Base-by-base conservation (phyloP, 345 rosid species). In the Rhodamnia argentea region DNA sequence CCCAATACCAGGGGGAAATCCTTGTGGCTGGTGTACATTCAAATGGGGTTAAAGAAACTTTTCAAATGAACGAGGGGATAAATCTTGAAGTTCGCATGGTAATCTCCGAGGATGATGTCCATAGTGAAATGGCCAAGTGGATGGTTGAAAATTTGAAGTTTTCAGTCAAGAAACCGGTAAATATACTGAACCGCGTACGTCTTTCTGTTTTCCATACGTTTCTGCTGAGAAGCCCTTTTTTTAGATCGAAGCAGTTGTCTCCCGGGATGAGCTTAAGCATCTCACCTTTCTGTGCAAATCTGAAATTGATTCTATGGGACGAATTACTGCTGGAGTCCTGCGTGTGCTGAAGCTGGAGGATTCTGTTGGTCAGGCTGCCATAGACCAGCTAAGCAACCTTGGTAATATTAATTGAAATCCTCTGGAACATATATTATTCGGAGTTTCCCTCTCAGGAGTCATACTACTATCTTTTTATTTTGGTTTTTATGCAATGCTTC, bases 91-190 rank as follows among this genome's bases (percentile, higher is more conserved):
- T 90, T 87, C 88, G 89, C 14, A 86, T 97, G 90, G 94, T 93
- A 88, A 85, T 91, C 81, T 87, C 93, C 6, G 95, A 91, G 87
- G 94, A 94, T 83, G 85, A 91, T 85, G 85, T 87, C 74, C 94
- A 89, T 82, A 92, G 88, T 87, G 96, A 92, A 86, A 85, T 87
- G 85, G 92, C 90, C 88, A 91, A 91, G 82, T 97, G 99, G 99
- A 87, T 87, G 83, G 94, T 94, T 82, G 99, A 97, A 85, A 95
- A 93, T 87, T 58, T 97, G 89, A 97, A 93, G 92, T 95, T 96
- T 90, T 94, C 97, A 86, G 96, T 96, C 84, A 95, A 93, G 87
- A 94, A 95, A 89, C 98, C 99, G 90, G 99, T 97, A 94, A 90
- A 54, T 83, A 26, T 76, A 88, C 78, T 84, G 76, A 84, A 84